Evolutionary conservation across 495 filamentous ascomycete species (phyloP).

Genomic region (Achaetomiella virescens): DNA sequence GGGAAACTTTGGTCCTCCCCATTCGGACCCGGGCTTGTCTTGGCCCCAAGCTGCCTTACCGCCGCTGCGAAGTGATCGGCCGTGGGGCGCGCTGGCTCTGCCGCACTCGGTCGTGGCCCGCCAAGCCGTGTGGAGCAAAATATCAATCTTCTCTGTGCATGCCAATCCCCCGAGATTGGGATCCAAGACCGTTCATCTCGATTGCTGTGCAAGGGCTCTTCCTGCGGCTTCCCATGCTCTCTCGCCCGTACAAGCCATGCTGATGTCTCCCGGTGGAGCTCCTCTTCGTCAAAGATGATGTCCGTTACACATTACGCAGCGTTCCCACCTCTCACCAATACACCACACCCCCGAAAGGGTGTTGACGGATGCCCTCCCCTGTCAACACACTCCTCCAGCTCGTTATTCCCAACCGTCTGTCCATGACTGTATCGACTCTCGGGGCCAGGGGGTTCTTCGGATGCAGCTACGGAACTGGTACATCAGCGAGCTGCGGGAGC

Average conservation of each 20-base stretch:
- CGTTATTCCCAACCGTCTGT: background rate
- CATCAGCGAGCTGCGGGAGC: background rate
- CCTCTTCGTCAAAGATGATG: background rate
- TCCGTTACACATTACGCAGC: background rate
- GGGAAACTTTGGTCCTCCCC: conserved; percentile 21
- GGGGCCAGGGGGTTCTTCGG: background rate
- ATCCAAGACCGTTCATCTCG: conserved; percentile 19
- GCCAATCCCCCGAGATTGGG: conserved; percentile 23
- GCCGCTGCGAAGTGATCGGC: conserved; percentile 21
- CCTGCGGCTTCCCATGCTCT: conserved; percentile 24
- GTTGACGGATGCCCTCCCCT: conserved; percentile 12
- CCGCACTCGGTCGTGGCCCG: conserved; percentile 21
- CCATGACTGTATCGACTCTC: background rate
- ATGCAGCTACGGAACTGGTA: background rate
- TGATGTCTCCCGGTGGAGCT: conserved; percentile 8
- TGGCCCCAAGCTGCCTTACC: conserved; percentile 18
- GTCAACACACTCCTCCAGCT: background rate
- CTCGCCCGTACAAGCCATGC: background rate
- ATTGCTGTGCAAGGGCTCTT: conserved; percentile 22
- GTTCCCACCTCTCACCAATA: background rate
- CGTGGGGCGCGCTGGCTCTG: conserved; percentile 20
- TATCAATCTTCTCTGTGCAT: conserved; percentile 25
- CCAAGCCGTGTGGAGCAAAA: conserved; percentile 25
- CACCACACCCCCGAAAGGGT: conserved; percentile 6
- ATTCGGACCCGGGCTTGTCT: conserved; percentile 18